Evolutionary conservation across 2,329 filamentous ascomycete species (phyloP), one percentile per base, ranked within the genome.

Genomic region (Curvularia sp.): DNA sequence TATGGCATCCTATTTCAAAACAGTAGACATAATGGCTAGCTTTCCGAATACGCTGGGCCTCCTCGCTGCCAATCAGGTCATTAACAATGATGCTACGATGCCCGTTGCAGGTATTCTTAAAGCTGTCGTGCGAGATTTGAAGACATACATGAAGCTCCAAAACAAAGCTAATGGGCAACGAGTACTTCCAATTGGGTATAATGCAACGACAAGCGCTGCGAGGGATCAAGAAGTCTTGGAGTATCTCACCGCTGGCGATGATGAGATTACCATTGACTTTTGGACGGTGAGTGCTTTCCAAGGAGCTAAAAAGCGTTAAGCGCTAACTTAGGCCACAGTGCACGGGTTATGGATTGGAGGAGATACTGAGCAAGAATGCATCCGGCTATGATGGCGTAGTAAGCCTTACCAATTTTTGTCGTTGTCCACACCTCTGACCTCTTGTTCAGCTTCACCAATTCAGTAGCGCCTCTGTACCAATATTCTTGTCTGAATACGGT

Each of bases 401-500:
- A 38, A 24, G 22, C 22, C 22, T 24, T 6, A 18, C 8, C 22
- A 13, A 12, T 49, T 12, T n/a, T n/a, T 2, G 18, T 26, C 3
- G 22, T 26, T 26, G 20, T 26, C 24, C 31, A 28, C 5, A 28
- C 3, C 22, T 28, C 26, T 28, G 26, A 24, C 22, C 4, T 24
- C 22, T 26, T 1, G 10, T 26, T 2, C 15, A 39, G 47, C 18
- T 49, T 26, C 47, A 49, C 18, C 18, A 5, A 39, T 49, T 49
- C 20, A 24, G 31, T 20, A 26, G 38, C 18, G 53, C 47, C 18
- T 43, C 55, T 5, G 31, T 57, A 42, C 61, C 58, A 1, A 53
- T 63, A 3, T 22, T 63, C 50, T 51, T 63, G 22, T 61, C 61
- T 9, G 55, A 61, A 54, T 63, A 63, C n/a, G 58, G 55, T 4